Evolutionary conservation across 768 basidiomycete genomes (phyloP).

Genomic region (Lentinula edodes): DNA sequence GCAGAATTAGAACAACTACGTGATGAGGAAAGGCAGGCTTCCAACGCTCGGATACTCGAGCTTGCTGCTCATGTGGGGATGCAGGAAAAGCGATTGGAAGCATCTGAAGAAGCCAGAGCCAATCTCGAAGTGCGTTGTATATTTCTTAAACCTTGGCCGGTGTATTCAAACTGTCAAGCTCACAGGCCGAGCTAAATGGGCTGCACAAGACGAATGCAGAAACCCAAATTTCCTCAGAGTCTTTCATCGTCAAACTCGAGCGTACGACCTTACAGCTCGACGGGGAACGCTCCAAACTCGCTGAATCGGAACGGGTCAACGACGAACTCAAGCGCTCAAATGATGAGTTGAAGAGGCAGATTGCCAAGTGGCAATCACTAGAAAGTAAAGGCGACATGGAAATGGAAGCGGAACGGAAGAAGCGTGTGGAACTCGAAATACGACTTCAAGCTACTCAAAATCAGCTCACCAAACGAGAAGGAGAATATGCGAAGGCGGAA

Average conservation of each 20-base stretch:
- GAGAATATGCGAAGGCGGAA: slow-evolving; percentile 26
- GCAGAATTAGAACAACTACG: slow-evolving; percentile 13
- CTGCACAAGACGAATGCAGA: slow-evolving; percentile 49
- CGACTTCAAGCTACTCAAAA: slow-evolving; percentile 43
- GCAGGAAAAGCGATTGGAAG: slow-evolving; percentile 31
- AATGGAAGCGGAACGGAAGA: slow-evolving; percentile 47
- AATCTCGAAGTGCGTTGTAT: slow-evolving; percentile 35
- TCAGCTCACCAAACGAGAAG: slow-evolving; percentile 27
- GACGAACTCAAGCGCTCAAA: slow-evolving; percentile 55
- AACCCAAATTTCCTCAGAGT: slow-evolving; percentile 39
- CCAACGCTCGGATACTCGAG: slow-evolving; percentile 24
- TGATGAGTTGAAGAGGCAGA: slow-evolving; percentile 52
- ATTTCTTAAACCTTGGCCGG: background rate
- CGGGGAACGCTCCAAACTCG: slow-evolving; percentile 42
- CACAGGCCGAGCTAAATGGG: slow-evolving; percentile 29
- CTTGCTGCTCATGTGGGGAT: slow-evolving; percentile 33
- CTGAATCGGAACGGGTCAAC: slow-evolving; percentile 50
- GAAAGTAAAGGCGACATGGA: slow-evolving; percentile 62
- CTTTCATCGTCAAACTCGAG: slow-evolving; percentile 47
- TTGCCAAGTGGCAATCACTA: slow-evolving; percentile 63
- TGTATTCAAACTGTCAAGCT: slow-evolving; percentile 4
- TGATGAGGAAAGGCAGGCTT: slow-evolving; percentile 21
- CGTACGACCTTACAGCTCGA: slow-evolving; percentile 56
- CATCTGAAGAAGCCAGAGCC: slow-evolving; percentile 37
- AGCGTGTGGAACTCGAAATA: slow-evolving; percentile 51